Base-by-base conservation (phyloP, 2,329 filamentous ascomycete genomes). In the Penicillium sp. region DNA sequence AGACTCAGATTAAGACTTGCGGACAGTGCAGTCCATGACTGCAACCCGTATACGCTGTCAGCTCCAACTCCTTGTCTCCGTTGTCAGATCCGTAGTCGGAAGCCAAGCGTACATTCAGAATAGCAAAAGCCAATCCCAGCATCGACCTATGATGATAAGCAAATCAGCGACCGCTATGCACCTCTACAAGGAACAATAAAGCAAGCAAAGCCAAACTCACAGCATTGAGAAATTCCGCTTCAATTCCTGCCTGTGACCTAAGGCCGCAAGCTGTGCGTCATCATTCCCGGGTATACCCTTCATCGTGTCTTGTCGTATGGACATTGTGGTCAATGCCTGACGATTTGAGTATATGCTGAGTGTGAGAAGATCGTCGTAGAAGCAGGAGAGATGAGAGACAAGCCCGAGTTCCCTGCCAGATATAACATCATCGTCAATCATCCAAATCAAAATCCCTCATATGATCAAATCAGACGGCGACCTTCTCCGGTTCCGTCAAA, bases 91-190 rank as follows among this genome's bases (percentile, higher is more conserved):
- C 21, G 13, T 38, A 29, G 13, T 41, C 26, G 8, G 8, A 31
- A n/a, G 19, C 41, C 52, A 35, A 54, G 67, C 73, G 35, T 74
- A 77, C 75, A 70, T 88, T 88, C 51, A 88, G 71, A 66, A 88
- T 88, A 13, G 86, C 86, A 71, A 88, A 88, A 5, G 85, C 86
- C 61, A 88, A 77, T 17, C 85, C 86, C 45, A 88, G 77, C 85
- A 88, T 88, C 29, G 85, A 84, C 58, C 75, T 77, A 56, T 26
- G 41, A 35, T 48, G 35, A 55, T 19, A 29, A 9, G 23, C 15
- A 7, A 31, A 38, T 59, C 52, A 65, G 58, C 23, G 23, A 48
- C 31, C 13, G 26, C 13, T n/a, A 19, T 11, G 5, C n/a, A 41
- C 23, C 31, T 23, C 2, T 17, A 31, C 26, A 26, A 26, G 26